Conservation (phyloP, 192 early-diverging fungal genomes). For the Entomortierella beljakovae region DNA sequence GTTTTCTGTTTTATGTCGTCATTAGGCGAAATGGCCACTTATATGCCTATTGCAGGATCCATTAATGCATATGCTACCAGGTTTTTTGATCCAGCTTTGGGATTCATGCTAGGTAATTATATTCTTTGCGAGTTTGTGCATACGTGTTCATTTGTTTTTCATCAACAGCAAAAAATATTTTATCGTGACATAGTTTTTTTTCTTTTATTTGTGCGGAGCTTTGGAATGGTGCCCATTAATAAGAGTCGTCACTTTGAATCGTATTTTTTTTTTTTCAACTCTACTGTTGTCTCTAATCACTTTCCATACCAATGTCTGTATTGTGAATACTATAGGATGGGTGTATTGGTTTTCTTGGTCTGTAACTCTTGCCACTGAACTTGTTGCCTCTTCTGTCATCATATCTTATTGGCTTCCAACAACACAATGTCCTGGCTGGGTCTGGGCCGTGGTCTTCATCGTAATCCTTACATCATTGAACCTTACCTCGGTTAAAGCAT, state of each 20-base stretch:
- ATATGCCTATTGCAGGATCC: conserved; percentile 83
- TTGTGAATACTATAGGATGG: conserved; percentile 51
- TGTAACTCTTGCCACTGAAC: conserved; percentile 76
- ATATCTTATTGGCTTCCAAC: conserved; percentile 66
- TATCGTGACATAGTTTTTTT: neutral
- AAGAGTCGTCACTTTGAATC: neutral
- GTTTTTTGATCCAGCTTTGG: conserved; percentile 86
- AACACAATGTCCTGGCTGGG: conserved; percentile 34
- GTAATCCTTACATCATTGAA: conserved; percentile 74
- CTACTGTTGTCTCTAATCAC: too few species aligned
- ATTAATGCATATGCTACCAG: conserved; percentile 82
- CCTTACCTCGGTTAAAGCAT: conserved; percentile 75
- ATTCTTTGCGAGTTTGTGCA: neutral
- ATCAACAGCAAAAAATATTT: neutral
- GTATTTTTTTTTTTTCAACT: neutral
- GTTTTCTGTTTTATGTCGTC: conserved; percentile 79
- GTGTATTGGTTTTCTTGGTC: conserved; percentile 79
- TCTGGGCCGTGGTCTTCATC: conserved; percentile 68
- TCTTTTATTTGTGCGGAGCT: too few species aligned
- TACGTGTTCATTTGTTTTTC: neutral
- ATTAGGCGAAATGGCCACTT: conserved; percentile 89
- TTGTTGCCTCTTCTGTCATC: conserved; percentile 80
- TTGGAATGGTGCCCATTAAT: neutral
- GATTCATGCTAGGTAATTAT: conserved; percentile 75
- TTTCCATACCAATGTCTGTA: too few species aligned